Base-by-base conservation (phyloP, 2,329 filamentous ascomycete genomes). In the Colletotrichum orchidophilum region DNA sequence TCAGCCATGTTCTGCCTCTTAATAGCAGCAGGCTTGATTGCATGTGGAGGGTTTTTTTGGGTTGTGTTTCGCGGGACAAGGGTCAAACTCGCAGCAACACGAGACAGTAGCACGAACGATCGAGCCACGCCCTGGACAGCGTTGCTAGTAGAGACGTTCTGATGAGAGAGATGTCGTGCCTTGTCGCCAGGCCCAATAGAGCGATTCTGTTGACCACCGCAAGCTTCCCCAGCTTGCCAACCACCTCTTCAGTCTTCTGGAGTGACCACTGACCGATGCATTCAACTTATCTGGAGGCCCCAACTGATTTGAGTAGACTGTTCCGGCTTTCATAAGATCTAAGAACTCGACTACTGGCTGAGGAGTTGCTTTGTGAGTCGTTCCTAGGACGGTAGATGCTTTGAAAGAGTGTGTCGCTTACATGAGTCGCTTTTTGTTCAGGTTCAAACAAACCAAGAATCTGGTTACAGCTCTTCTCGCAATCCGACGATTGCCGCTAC, bases 101-200 rank as follows among this genome's bases (percentile, higher is more conserved):
- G 39, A 52, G 54, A 54, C 31, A 61, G 63, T 70, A 62, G 39
- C 63, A 70, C 39, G 49, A 62, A 46, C 64, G 33, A 59, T 57
- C 59, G 31, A 59, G 55, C 33, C 58, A 54, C 52, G 61, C 69
- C 58, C 58, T 27, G 53, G 42, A 54, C 42, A 58, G 12, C 58
- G 64, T 63, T 71, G 58, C 69, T 69, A 63, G 69, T 69, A 71
- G 66, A 68, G 33, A 69, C 35, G 64, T 63, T 59, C 63, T 53
- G 24, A 13, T 54, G 53, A 63, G 58, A 58, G 65, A 52, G 60
- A 52, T 46, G 49, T 49, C 58, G 58, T 57, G 69, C 69, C 69
- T 71, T 42, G 53, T 71, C 69, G 69, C 69, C 69, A 71, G 69
- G 69, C 69, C 59, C 69, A 71, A 71, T 71, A 71, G 69, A 71